Evolutionary conservation across 1,284 basidiomycete species (phyloP), one percentile per base, ranked within the genome.

Genomic region (Cutaneotrichosporon daszewskae): DNA sequence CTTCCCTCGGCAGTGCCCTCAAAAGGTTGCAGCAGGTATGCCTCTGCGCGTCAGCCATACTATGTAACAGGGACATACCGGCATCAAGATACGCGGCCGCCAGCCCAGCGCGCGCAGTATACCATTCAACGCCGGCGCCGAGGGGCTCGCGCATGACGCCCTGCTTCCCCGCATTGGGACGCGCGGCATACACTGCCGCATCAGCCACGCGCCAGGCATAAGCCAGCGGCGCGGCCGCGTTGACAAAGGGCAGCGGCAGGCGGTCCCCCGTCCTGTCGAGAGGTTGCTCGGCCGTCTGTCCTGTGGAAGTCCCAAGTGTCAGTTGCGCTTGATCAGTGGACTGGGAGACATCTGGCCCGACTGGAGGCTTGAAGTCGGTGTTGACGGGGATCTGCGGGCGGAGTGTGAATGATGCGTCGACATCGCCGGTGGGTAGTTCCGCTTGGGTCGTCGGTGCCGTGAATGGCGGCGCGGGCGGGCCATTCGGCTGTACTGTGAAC

Each of bases 111-210:
- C 66, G 39, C 3, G 58, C 47, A 0, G 57, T 43, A 40, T 69
- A 69, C 64, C 65, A 67, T 47, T 66, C 65, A 9, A 61, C 58
- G 6, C 66, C 66, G 10, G 60, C 49, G 10, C 66, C 66, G 2
- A 55, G 45, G 3, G 60, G 59, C 47, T 69, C 66, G 29, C 59
- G 54, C 58, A 61, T 59, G 20, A 60, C 47, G 3, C 63, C 64
- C 24, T 36, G 46, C 42, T 51, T 47, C 9, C 47, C 41, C 34
- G 32, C 26, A 14, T 45, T 32, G 27, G 37, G 51, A 14, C 52
- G 50, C 4, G 49, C 46, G 9, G 50, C 33, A 10, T 43, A 46
- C 20, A 66, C 28, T 3, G 65, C 64, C 5, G 48, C 47, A 37
- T 66, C 61, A 13, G 64, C 60, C 28, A 69, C 59, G 13, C 55